A percentile compares a stretch with the other conserved stretches of the same genome.
Conservation (phyloP, 1,284 basidiomycete genomes). For the Mycena sp. region DNA sequence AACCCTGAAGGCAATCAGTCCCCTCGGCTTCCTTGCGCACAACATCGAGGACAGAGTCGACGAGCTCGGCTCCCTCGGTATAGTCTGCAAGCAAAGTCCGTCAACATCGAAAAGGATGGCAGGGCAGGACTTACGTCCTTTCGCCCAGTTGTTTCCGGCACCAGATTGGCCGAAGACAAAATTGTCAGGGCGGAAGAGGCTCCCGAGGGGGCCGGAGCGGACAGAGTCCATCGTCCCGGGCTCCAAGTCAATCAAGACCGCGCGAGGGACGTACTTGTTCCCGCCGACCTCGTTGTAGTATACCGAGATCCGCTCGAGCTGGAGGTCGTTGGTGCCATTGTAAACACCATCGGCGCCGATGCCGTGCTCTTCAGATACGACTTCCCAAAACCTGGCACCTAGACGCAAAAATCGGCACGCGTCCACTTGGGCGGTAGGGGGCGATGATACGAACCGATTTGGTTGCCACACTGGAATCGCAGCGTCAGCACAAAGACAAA, state of each 20-base stretch:
- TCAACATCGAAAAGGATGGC: neutral
- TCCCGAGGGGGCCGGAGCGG: slow-evolving; percentile 84
- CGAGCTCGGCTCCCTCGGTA: slow-evolving; percentile 95
- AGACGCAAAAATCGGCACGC: slow-evolving; percentile 15
- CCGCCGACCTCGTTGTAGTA: slow-evolving; percentile 94
- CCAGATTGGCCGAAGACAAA: slow-evolving; percentile 92
- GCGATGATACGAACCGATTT: slow-evolving; percentile 76
- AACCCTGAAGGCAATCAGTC: slow-evolving; percentile 92
- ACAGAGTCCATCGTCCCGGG: slow-evolving; percentile 98
- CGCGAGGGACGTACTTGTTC: slow-evolving; percentile 97
- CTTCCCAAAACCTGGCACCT: slow-evolving; percentile 99
- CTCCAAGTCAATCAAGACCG: slow-evolving; percentile 94
- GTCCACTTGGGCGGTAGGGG: slow-evolving; percentile 23
- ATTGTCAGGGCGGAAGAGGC: slow-evolving; percentile 95
- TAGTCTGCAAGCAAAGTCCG: slow-evolving; percentile 65
- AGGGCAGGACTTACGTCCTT: slow-evolving; percentile 77
- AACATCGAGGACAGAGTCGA: slow-evolving; percentile 92
- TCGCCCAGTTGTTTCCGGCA: slow-evolving; percentile 97
- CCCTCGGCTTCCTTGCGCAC: slow-evolving; percentile 91
- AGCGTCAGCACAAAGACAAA: neutral
- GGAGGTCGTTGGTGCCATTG: slow-evolving; percentile 93
- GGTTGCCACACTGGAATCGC: slow-evolving; percentile 89
- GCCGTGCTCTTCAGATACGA: slow-evolving; percentile 97
- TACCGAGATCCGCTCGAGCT: slow-evolving; percentile 97
- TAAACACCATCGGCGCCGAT: slow-evolving; percentile 93